phyloP scores from a whole-genome alignment of 2,329 filamentous ascomycete species.

The Didymella glomerata region DNA sequence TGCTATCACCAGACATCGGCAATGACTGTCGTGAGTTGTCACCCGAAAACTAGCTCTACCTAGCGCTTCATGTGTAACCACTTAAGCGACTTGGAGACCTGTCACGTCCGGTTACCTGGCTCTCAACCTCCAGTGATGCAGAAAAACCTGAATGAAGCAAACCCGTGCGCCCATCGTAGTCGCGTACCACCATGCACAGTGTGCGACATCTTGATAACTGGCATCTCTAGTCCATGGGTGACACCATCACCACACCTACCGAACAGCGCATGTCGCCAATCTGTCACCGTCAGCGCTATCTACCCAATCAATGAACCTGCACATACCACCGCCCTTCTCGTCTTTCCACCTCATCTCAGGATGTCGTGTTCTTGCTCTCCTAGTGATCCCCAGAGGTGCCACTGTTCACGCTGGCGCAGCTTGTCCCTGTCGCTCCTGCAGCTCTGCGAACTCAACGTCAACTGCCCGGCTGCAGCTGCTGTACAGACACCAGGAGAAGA shows the following conservation, averaged over 20 bases:
- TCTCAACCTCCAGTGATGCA: background rate
- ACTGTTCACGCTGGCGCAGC: background rate
- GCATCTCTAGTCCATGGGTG: background rate
- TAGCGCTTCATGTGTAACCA: background rate
- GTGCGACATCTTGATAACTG: background rate
- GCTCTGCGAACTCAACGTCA: conserved; percentile 19
- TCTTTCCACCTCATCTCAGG: background rate
- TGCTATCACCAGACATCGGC: background rate
- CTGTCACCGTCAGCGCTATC: background rate
- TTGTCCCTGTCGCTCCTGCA: conserved; percentile 1
- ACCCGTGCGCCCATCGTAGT: background rate
- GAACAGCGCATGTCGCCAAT: background rate
- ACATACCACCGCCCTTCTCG: too few species aligned
- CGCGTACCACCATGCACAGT: background rate
- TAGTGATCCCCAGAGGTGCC: background rate
- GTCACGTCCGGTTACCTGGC: background rate
- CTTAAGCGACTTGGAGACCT: background rate
- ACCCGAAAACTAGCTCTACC: background rate
- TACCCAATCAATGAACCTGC: too few species aligned
- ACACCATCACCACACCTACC: background rate
- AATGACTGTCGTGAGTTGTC: background rate
- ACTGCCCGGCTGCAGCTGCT: conserved; percentile 27
- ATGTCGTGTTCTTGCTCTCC: background rate
- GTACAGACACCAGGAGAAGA: conserved; percentile 31
- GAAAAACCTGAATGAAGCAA: conserved; percentile 5